phyloP scores from a whole-genome alignment of 768 basidiomycete species.

The Dioszegia aurantiaca region DNA sequence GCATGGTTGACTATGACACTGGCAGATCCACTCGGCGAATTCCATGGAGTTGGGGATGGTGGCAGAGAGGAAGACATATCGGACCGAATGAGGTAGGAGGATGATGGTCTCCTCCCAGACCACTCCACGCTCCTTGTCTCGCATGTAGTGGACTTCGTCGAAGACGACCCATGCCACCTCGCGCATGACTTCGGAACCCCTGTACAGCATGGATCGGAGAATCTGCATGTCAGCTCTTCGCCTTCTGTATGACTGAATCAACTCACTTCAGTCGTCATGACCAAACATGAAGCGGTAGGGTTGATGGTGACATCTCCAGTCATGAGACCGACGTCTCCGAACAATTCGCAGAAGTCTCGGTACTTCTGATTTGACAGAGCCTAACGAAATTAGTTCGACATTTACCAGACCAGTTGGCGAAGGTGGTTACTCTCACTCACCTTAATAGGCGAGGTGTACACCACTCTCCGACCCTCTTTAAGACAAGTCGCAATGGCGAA shows the following conservation, averaged over 20 bases:
- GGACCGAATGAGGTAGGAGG: constrained; percentile 89
- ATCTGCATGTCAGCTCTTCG: constrained; percentile 60
- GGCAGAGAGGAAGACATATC: constrained; percentile 96
- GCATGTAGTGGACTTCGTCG: constrained; percentile 99
- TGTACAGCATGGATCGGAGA: constrained; percentile 95
- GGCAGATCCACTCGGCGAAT: constrained; percentile 98
- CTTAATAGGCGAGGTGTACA: constrained; percentile 99
- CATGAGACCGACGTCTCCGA: constrained; percentile 98
- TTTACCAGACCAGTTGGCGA: too few relatives aligned
- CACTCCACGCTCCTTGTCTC: constrained; percentile 97
- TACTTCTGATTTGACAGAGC: constrained; percentile 98
- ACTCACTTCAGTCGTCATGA: constrained; percentile 96
- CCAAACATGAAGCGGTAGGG: constrained; percentile 90
- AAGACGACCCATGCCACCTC: constrained; percentile 99
- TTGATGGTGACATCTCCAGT: constrained; percentile 99
- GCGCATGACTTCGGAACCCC: constrained; percentile 97
- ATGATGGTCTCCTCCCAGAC: constrained; percentile 93
- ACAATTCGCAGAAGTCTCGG: constrained; percentile 93
- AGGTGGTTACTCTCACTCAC: constrained; percentile 54
- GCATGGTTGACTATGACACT: constrained; percentile 94
- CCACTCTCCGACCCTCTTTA: constrained; percentile 88
- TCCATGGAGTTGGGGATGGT: constrained; percentile 99
- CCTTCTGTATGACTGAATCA: background rate
- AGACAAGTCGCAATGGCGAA: constrained; percentile 98
- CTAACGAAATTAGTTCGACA: too few relatives aligned